Base-by-base conservation (phyloP, 805 yeast species). In the Helenozyma rhizophorensis region DNA sequence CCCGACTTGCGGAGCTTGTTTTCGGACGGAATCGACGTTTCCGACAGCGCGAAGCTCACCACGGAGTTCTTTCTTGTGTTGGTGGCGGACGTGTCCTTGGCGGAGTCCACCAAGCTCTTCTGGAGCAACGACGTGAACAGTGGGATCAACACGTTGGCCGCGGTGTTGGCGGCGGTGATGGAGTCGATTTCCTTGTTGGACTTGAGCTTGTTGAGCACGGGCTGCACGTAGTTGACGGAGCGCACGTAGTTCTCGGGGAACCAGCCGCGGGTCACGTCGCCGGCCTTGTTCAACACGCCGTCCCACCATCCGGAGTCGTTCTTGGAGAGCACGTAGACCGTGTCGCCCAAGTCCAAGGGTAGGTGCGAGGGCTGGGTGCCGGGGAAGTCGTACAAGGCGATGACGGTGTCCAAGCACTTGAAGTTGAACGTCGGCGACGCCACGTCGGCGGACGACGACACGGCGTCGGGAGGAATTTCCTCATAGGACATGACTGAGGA, bases 261-360 rank as follows among this genome's bases (percentile, higher is more conserved):
- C 95, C 95, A 87, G 46, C 96, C 96, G 50, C 94, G 68, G 24
- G 53, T 48, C 5, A 71, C 54, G 4, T 64, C 70, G 6, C 72
- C 72, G 40, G 37, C 47, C 34, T 37, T 47, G 30, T 23, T 64
- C 5, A 57, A 31, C 12, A 81, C 67, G 9, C 96, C 95, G 54
- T 87, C 95, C 93, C 94, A 85, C 96, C 95, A 87, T 2, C 87
- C 84, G 2, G 76, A 54, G 24, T 71, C 74, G 11, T 76, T 65
- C 39, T 81, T 82, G 11, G 70, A 53, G n/a, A 84, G 51, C 10
- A 87, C 93, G 45, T 80, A 74, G 1, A 87, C 61, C 3, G 82
- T 68, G 42, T 83, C 94, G 13, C 88, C 90, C n/a, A 71, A 60
- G 33, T 56, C 58, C 14, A 83, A 56, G 14, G 72, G 70, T 25